Evolutionary conservation across 768 basidiomycete genomes (phyloP).

Genomic region (Russula griseocarnosa): DNA sequence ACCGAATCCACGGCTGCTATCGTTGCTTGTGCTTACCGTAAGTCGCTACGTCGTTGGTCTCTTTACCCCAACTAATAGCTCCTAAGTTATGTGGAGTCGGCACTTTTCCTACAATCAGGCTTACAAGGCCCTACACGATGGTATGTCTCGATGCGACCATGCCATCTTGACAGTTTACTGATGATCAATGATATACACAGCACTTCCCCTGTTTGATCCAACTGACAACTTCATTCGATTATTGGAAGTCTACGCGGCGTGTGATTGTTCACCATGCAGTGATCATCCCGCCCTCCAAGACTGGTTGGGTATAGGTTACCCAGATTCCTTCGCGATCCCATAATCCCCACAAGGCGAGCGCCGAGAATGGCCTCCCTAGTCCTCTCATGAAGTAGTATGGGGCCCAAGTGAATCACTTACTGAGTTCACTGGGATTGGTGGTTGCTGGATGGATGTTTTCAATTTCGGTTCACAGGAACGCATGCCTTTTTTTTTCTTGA

Average conservation of each 20-base stretch:
- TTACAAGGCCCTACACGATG: slow-evolving; percentile 25
- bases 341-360: slow-evolving; percentile 13
- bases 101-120: slow-evolving; percentile 41
- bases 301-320: slow-evolving; percentile 11
- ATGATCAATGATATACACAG: slow-evolving; percentile 8
- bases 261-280: slow-evolving; percentile 15
- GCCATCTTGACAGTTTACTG: not conserved
- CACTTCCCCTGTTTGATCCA: slow-evolving; percentile 24
- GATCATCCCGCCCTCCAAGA: slow-evolving; percentile 22
- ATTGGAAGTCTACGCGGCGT: slow-evolving; percentile 21
- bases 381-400: slow-evolving; percentile 13
- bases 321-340: not conserved
- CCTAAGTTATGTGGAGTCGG: slow-evolving; percentile 48
- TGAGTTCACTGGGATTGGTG: slow-evolving; percentile 15
- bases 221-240: slow-evolving; percentile 22
- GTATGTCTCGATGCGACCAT: not conserved
- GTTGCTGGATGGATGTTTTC: slow-evolving; percentile 16
- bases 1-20: slow-evolving; percentile 54
- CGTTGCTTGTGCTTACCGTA: slow-evolving; percentile 51
- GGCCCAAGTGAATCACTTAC: slow-evolving; percentile 9
- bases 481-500: not conserved
- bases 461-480: not conserved
- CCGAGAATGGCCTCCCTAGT: not conserved
- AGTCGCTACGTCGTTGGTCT: slow-evolving; percentile 25
- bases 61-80: not conserved